Evolutionary conservation across 805 yeast genomes (phyloP).

Genomic region (Cyberlindnera xishuangbannaensis): DNA sequence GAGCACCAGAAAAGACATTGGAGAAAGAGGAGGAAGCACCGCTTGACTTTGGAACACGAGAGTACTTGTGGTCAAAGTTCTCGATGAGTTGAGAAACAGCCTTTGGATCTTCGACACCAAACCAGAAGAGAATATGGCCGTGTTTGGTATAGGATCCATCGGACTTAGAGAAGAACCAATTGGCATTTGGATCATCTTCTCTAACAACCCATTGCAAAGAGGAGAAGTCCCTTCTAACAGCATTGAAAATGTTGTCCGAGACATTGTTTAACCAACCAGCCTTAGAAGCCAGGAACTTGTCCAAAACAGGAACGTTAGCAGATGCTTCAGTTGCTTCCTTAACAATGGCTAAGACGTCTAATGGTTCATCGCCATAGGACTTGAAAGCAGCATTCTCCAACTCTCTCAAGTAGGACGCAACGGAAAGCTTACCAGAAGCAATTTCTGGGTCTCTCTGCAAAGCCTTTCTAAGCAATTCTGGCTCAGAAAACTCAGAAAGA

Average conservation of each 20-base stretch:
- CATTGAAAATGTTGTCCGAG: slow-evolving; percentile 86
- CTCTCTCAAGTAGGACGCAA: slow-evolving; percentile 73
- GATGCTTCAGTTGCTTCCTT: slow-evolving; percentile 35
- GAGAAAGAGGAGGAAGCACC: slow-evolving; percentile 34
- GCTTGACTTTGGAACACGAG: slow-evolving; percentile 26
- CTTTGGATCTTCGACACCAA: slow-evolving; percentile 65
- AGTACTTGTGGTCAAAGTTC: slow-evolving; percentile 37
- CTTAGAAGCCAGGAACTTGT: slow-evolving; percentile 80
- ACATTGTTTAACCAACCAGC: slow-evolving; percentile 97
- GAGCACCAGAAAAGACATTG: slow-evolving; percentile 25
- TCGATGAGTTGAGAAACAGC: slow-evolving; percentile 60
- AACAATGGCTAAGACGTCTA: slow-evolving; percentile 90
- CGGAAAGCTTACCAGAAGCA: slow-evolving; percentile 61
- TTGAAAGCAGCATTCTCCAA: slow-evolving; percentile 60
- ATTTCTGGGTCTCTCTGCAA: slow-evolving; percentile 74
- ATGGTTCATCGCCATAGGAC: slow-evolving; percentile 91
- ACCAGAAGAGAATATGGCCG: slow-evolving; percentile 93
- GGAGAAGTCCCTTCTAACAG: slow-evolving; percentile 68
- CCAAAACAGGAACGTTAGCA: slow-evolving; percentile 57
- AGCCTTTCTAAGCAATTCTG: slow-evolving; percentile 74
- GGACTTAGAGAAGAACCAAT: slow-evolving; percentile 89
- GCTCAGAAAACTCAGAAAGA: slow-evolving; percentile 59
- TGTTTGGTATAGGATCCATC: slow-evolving; percentile 90
- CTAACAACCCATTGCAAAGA: slow-evolving; percentile 82
- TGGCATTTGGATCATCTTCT: slow-evolving; percentile 84